Base-by-base conservation (phyloP, 371 early-diverging fungal genomes). In the Zychaea mexicana region DNA sequence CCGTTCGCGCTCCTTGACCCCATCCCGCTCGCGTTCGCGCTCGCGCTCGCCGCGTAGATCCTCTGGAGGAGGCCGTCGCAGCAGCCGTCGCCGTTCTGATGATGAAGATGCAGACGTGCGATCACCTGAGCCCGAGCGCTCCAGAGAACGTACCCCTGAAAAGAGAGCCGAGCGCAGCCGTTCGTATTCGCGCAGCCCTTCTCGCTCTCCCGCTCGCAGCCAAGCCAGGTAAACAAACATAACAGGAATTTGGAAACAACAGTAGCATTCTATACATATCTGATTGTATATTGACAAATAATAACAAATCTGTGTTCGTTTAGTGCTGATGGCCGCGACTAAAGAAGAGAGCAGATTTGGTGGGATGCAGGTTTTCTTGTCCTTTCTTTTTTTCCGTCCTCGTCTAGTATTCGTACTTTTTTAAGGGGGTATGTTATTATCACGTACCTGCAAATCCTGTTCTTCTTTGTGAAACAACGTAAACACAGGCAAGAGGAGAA, bases 191-290 rank as follows among this genome's bases (percentile, higher is more conserved):
- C 69, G 72, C 39, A 66, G 82, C 63, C 83, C 85, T 30, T 83
- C 84, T 57, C 82, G 81, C 21, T 83, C 84, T 36, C 78, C 74
- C 42, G 66, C 66, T 32, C 71, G 70, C 36, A 67, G 64, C 54
- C 61, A 64, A 19, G 68, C 71, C 56, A 63, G 73, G 55, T 67
- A 68, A 17, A 12, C 13, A 28, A 52, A 21, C 10, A 52, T 52
- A 7, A 27, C 13, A 21, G 6, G 10, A 17, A 21, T 26, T 12
- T n/a, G n/a, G n/a, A n/a, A n/a, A n/a, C n/a, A n/a, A 49, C 49
- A 49, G 49, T 12, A 49, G 49, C 21, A n/a, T 8, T 7, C 49
- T 49, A 49, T 49, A n/a, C 30, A 30, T 47, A 3, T 47, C 12
- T 26, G 21, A 22, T 26, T 1, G n/a, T 21, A 17, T 2, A 15